Percentiles rank a stretch among this genome's conserved stretches.
Conservation (phyloP, 805 yeast species). For the Candida andamanensis region DNA sequence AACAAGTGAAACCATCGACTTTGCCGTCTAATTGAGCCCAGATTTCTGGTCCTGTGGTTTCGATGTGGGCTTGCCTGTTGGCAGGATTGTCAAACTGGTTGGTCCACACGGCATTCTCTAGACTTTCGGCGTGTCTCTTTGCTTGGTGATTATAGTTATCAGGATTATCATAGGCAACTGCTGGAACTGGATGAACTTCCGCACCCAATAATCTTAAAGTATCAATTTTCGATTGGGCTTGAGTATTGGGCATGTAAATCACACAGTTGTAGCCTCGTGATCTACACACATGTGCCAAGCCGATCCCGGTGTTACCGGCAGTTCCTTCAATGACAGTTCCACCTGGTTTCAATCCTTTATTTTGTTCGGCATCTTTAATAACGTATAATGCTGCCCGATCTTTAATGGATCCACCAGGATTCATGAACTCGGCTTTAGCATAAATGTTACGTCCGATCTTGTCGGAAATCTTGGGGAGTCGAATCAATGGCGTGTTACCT, state of each 20-base stretch:
- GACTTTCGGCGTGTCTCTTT: conserved; percentile 69
- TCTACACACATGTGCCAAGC: conserved; percentile 75
- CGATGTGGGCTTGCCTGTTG: conserved; percentile 82
- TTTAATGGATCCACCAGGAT: conserved; percentile 91
- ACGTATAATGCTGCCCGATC: conserved; percentile 84
- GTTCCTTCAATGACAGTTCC: conserved; percentile 92
- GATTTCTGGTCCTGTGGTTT: conserved; percentile 89
- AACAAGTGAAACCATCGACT: conserved; percentile 81
- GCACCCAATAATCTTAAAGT: conserved; percentile 75
- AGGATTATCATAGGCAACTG: conserved; percentile 76
- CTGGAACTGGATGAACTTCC: conserved; percentile 85
- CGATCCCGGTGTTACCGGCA: conserved; percentile 96
- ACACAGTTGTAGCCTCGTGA: conserved; percentile 80
- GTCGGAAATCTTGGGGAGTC: conserved; percentile 20
- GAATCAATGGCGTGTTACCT: conserved; percentile 86
- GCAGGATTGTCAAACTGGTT: conserved; percentile 88
- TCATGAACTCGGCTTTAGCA: conserved; percentile 89
- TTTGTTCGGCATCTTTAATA: conserved; percentile 70
- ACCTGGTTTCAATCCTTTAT: conserved; percentile 61
- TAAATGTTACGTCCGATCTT: conserved; percentile 44
- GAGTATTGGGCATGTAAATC: conserved; percentile 89
- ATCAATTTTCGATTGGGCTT: conserved; percentile 74
- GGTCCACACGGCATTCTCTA: conserved; percentile 86
- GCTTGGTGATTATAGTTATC: conserved; percentile 86
- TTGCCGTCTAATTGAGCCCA: conserved; percentile 78